These are phyloP conservation scores for Petrea volubilis DNA, from an alignment of 257 asterid species.

Conservation along the genomic window DNA sequence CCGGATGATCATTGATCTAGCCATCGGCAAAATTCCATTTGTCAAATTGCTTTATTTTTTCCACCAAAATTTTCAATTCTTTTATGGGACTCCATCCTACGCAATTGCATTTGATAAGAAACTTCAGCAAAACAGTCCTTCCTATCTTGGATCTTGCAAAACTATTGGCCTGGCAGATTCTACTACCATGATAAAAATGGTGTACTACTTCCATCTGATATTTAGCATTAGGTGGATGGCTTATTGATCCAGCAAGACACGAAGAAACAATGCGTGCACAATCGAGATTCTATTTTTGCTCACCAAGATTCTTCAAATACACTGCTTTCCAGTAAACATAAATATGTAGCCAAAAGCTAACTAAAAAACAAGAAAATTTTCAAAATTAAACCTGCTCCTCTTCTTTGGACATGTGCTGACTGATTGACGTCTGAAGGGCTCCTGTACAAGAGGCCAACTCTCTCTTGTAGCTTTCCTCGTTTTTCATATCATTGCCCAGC, in stretches of 20 bases:
- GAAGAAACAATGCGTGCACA: slow-evolving; percentile 3
- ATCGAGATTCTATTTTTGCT: background rate
- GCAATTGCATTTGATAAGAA: background rate
- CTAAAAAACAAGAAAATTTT: background rate
- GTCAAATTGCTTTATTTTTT: background rate
- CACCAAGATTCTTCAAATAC: slow-evolving; percentile 7
- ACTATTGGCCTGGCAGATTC: slow-evolving; percentile 3
- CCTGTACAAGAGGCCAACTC: slow-evolving; percentile 98
- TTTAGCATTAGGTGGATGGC: slow-evolving; percentile 4
- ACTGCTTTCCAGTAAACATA: slow-evolving; percentile 11
- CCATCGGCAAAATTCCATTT: background rate
- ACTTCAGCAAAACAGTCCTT: background rate
- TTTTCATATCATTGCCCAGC: slow-evolving; percentile 58
- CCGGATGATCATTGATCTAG: background rate
- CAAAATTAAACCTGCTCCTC: slow-evolving; percentile 83
- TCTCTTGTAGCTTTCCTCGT: slow-evolving; percentile 78
- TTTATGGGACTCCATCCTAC: background rate
- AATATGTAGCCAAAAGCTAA: background rate
- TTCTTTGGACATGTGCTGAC: slow-evolving; percentile 99
- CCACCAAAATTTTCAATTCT: background rate
- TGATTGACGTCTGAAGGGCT: slow-evolving; percentile 91
- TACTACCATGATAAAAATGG: background rate
- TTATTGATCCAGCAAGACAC: background rate
- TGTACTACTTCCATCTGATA: slow-evolving; percentile 1
- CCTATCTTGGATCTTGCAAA: background rate